phyloP scores from a whole-genome alignment of 2,329 filamentous ascomycete species.

The Dactylellina sp. region DNA sequence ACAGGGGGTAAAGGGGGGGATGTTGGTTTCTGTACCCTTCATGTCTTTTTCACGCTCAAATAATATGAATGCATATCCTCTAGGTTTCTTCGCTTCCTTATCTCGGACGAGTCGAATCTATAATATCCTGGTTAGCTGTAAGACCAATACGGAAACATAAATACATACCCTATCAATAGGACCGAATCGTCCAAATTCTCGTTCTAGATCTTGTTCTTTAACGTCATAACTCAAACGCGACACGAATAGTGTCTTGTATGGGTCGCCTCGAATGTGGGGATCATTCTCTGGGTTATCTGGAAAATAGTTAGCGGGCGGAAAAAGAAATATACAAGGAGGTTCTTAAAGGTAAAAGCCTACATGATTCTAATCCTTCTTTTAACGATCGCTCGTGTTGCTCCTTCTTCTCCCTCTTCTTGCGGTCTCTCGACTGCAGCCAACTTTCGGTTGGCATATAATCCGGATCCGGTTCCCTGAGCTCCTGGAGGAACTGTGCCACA shows the following conservation, averaged over 20 bases:
- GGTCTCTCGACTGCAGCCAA: constrained; percentile 88
- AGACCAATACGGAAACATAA: constrained; percentile 38
- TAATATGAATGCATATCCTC: constrained; percentile 95
- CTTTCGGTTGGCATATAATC: constrained; percentile 86
- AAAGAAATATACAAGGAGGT: background rate
- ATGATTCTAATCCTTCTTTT: constrained; percentile 74
- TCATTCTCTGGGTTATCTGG: constrained; percentile 85
- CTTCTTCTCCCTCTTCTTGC: constrained; percentile 83
- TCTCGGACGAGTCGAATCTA: constrained; percentile 90
- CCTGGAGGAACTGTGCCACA: constrained; percentile 78
- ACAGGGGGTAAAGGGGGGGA: constrained; percentile 62
- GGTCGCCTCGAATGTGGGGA: constrained; percentile 88
- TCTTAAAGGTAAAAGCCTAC: constrained; percentile 65
- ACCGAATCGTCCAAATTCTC: constrained; percentile 92
- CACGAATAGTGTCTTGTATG: constrained; percentile 94
- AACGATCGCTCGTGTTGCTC: constrained; percentile 73
- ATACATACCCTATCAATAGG: constrained; percentile 85
- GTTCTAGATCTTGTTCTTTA: constrained; percentile 88
- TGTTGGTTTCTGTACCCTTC: constrained; percentile 83
- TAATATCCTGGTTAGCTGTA: constrained; percentile 46
- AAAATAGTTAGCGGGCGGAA: constrained; percentile 53
- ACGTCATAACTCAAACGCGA: constrained; percentile 89
- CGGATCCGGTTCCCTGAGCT: constrained; percentile 79
- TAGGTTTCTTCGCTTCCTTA: constrained; percentile 83
- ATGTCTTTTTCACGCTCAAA: constrained; percentile 98